Base-by-base conservation (phyloP, 495 filamentous ascomycete species). In the Durotheca rogersii region DNA sequence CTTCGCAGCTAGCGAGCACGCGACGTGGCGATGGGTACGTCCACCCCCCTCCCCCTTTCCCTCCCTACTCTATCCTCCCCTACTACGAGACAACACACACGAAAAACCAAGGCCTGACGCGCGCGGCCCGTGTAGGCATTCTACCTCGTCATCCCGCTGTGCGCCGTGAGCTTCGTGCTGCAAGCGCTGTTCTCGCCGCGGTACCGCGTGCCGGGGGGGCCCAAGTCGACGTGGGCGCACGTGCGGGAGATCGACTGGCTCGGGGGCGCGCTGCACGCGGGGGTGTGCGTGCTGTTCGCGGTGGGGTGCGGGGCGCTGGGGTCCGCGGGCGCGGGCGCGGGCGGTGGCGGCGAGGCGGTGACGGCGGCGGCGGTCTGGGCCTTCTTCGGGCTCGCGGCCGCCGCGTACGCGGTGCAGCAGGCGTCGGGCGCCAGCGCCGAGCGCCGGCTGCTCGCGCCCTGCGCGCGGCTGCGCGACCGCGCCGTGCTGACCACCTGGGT, bases 61-160 rank as follows among this genome's bases (percentile, higher is more conserved):
- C n/a, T n/a, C n/a, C n/a, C n/a, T n/a, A n/a, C n/a, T n/a, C n/a
- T n/a, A n/a, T n/a, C n/a, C n/a, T n/a, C n/a, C n/a, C n/a, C n/a
- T n/a, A n/a, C n/a, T n/a, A n/a, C n/a, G n/a, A n/a, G n/a, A 33
- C 4, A 18, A 15, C 7, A 10, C 5, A 25, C 18, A 16, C 15
- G 4, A 23, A 1, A 12, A 9, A 21, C 5, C 18, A 25, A 40
- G 2, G 12, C 38, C 40, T 55, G 41, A 59, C 25, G 20, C 40
- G 54, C 25, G 20, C 4, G 15, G 10, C 4, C n/a, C n/a, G n/a
- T n/a, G n/a, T 36, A 59, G 56, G 73, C 77, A 4, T 86, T 87
- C 53, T 88, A 85, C 61, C 76, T 88, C 54, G 83, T 84, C 40
- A 73, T 87, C 6, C 65, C 68, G 25, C 64, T 86, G 17, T 77